Evolutionary conservation across 495 filamentous ascomycete genomes (phyloP), one percentile per base, ranked within the genome.

Genomic region (Penicillium psychrofluorescens): DNA sequence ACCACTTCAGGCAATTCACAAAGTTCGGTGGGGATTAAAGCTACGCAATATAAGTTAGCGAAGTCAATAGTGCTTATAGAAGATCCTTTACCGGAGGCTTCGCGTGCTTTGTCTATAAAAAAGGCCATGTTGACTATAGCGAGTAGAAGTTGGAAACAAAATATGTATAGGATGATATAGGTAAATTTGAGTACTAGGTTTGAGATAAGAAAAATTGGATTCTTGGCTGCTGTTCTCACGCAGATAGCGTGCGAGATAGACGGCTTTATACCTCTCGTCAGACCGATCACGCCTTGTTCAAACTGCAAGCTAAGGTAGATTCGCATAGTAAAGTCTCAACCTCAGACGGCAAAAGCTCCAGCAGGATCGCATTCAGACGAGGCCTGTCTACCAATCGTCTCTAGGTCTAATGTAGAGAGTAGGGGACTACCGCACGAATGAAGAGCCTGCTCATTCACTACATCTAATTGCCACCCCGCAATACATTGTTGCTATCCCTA

Each of bases 311-410:
- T 42, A 6, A 43, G 28, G 31, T 29, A 34, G 45, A 40, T 29
- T 41, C 45, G 38, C 14, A 41, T 10, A 11, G 40, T 35, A 8
- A 42, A 35, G 30, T 35, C 30, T 15, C 8, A 48, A 38, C n/a
- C 35, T 48, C 2, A 48, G 40, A 49, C 35, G 27, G 41, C 11
- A 44, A 44, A 38, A 32, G 16, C 16, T 33, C 30, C 12, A 29
- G 40, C 9, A 43, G n/a, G 40, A 43, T 48, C 12, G 46, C 11
- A 43, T 43, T 27, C 10, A 42, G 46, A 48, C 4, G 12, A 43
- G 46, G 32, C 35, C 40, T 48, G 11, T 28, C 40, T 43, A 6
- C 41, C 10, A 44, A 44, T 49, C 36, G 40, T 43, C 36, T 48
- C 40, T 11, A 41, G 29, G 10, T 38, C 31, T 16, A 11, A 48